phyloP scores from a whole-genome alignment of 352 stramenopile species.

The Phytopythium mirpurense region DNA sequence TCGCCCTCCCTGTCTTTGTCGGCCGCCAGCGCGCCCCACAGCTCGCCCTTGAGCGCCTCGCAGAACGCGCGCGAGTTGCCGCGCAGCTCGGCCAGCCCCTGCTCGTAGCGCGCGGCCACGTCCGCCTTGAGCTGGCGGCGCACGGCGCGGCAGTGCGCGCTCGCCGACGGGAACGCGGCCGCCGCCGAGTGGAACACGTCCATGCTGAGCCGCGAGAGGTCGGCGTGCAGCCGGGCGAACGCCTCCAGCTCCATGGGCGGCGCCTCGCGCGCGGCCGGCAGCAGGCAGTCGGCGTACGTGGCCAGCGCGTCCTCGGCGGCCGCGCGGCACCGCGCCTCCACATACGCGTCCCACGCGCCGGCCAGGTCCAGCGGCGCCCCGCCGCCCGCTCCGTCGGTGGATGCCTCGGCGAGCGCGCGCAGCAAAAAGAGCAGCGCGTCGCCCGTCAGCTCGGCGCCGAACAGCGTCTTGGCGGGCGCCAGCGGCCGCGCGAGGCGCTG shows the following conservation, averaged over 20 bases:
- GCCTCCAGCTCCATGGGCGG: slow-evolving; percentile 58
- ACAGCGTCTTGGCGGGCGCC: slow-evolving; percentile 54
- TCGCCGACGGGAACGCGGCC: slow-evolving; percentile 32
- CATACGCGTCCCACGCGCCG: slow-evolving; percentile 62
- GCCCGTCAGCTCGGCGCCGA: slow-evolving; percentile 52
- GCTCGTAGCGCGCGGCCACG: slow-evolving; percentile 33
- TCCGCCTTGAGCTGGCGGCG: slow-evolving; percentile 45
- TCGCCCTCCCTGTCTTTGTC: not conserved
- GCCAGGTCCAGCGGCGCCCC: slow-evolving; percentile 52
- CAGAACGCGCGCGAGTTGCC: slow-evolving; percentile 49
- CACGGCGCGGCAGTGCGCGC: slow-evolving; percentile 32
- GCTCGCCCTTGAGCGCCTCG: slow-evolving; percentile 22
- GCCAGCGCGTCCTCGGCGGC: slow-evolving; percentile 54
- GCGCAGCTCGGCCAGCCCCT: slow-evolving; percentile 31
- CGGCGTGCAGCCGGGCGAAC: slow-evolving; percentile 64
- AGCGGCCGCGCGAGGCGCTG: slow-evolving; percentile 25
- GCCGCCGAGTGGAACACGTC: slow-evolving; percentile 53
- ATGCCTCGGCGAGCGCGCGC: slow-evolving; percentile 15
- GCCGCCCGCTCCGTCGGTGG: slow-evolving; percentile 9
- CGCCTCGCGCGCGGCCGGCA: slow-evolving; percentile 41
- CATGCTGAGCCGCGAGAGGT: slow-evolving; percentile 65
- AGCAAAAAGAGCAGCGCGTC: slow-evolving; percentile 45
- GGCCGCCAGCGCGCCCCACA: slow-evolving; percentile 37
- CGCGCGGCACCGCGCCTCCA: slow-evolving; percentile 41
- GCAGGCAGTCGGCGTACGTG: slow-evolving; percentile 76